Base-by-base conservation (phyloP, 2,329 filamentous ascomycete genomes). In the Endocalyx cinctus region DNA sequence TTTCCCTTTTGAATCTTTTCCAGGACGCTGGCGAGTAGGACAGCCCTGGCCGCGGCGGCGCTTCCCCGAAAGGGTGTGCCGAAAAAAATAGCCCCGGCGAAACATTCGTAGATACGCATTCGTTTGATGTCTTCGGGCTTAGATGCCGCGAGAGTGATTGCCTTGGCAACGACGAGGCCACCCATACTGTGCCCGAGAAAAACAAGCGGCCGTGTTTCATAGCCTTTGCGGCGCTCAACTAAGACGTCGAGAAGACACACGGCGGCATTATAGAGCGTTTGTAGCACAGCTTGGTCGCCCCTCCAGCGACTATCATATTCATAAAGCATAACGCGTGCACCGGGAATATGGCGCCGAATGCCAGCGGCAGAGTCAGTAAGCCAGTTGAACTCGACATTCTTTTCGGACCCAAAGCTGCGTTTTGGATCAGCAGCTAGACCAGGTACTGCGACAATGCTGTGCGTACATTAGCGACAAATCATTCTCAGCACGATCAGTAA, bases 101-200 rank as follows among this genome's bases (percentile, higher is more conserved):
- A 57, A 5, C 47, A 47, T 27, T 62, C 58, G 14, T 59, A 60
- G 42, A 61, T 53, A 16, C 39, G 40, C 2, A 47, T 50, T 11
- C 52, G 58, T 1, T 42, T 23, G 27, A 29, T 29, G n/a, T 29
- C 27, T 1, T 59, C 51, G 14, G 42, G 42, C 3, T 46, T 47
- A 3, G 52, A 43, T 12, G 52, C 52, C 5, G 57, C 51, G 1
- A 57, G 32, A 6, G 32, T 38, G 5, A 50, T 12, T 11, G 54
- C 59, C 42, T 63, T 62, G 6, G 59, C 57, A n/a, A 63, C 50
- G 1, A 63, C 58, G 10, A 63, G 42, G 2, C 59, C 59, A 10
- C 59, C 59, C 59, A 63, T 63, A 10, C 56, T 60, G 17, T 63
- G 59, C 1, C 54, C 60, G 8, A 63, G 52, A 22, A 63, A 60